Evolutionary conservation across 2,329 filamentous ascomycete species (phyloP).

Genomic region (Myriosclerotinia curreyana): DNA sequence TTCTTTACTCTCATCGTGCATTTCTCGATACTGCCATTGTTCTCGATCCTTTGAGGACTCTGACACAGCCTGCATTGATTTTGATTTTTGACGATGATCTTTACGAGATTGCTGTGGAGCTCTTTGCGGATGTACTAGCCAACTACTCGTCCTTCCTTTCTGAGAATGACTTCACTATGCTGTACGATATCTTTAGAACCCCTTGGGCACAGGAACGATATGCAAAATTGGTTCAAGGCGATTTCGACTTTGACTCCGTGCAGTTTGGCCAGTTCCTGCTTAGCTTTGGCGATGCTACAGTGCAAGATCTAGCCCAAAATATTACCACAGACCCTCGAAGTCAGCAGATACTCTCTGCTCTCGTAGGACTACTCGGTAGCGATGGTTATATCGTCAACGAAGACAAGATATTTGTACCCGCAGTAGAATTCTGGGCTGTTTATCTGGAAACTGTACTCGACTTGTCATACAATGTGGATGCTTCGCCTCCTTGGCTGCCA

Average conservation of each 20-base stretch:
- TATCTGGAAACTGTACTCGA: slow-evolving; percentile 69
- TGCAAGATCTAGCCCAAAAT: slow-evolving; percentile 56
- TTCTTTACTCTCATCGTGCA: slow-evolving; percentile 67
- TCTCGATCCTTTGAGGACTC: slow-evolving; percentile 55
- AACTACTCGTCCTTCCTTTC: slow-evolving; percentile 64
- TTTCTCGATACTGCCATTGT: slow-evolving; percentile 57
- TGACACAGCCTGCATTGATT: slow-evolving; percentile 58
- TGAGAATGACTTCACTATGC: slow-evolving; percentile 53
- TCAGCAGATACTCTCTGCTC: slow-evolving; percentile 52
- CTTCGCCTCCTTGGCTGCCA: slow-evolving; percentile 53
- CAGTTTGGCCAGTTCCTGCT: slow-evolving; percentile 66
- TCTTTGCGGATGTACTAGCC: slow-evolving; percentile 62
- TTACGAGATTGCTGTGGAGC: slow-evolving; percentile 59
- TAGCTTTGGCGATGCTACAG: slow-evolving; percentile 65
- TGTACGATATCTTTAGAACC: slow-evolving; percentile 59
- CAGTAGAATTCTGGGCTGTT: slow-evolving; percentile 78
- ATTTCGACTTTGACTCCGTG: slow-evolving; percentile 62
- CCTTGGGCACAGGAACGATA: slow-evolving; percentile 58
- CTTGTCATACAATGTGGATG: slow-evolving; percentile 51
- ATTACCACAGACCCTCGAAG: slow-evolving; percentile 47
- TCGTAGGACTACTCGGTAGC: slow-evolving; percentile 64
- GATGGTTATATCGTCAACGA: slow-evolving; percentile 67
- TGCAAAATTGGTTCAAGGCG: slow-evolving; percentile 53
- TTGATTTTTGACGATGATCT: slow-evolving; percentile 58
- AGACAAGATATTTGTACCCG: slow-evolving; percentile 68